Conservation (phyloP, 129 eudicot species). For the Arctium lappa region DNA sequence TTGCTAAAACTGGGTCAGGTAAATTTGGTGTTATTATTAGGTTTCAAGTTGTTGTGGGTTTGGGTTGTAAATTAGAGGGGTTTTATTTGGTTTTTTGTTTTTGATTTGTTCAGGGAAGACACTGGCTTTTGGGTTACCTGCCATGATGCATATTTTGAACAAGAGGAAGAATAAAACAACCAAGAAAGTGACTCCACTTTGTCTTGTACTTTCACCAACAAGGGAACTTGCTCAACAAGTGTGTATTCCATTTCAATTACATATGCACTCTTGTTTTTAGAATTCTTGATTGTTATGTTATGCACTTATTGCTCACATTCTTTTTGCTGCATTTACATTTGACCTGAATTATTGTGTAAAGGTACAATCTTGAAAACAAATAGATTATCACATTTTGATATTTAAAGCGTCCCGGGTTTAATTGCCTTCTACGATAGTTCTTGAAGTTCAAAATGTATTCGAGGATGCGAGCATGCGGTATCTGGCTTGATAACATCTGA, state of each 20-base stretch:
- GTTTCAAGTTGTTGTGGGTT: neutral
- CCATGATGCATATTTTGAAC: slow-evolving; percentile 69
- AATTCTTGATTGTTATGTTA: neutral
- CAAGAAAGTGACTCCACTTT: slow-evolving; percentile 66
- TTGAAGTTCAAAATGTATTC: neutral
- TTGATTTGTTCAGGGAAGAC: slow-evolving; percentile 68
- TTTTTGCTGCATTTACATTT: neutral
- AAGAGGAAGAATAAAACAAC: slow-evolving; percentile 51
- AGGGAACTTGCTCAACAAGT: slow-evolving; percentile 99
- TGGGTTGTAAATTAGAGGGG: neutral
- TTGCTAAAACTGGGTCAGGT: slow-evolving; percentile 98
- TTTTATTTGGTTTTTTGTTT: slow-evolving; percentile 4
- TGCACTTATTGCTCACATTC: neutral
- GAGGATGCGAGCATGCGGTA: neutral
- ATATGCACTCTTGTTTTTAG: neutral
- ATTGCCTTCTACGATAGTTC: neutral
- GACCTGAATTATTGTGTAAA: neutral
- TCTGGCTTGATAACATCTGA: neutral
- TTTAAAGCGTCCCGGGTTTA: neutral
- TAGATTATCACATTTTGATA: neutral
- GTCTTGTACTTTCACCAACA: slow-evolving; percentile 92
- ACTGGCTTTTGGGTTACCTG: slow-evolving; percentile 90
- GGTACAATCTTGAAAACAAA: neutral
- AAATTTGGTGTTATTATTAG: neutral
- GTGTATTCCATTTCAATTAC: slow-evolving; percentile 23